phyloP scores from a whole-genome alignment of 495 filamentous ascomycete species.

The Clavariopsis aquatica region DNA sequence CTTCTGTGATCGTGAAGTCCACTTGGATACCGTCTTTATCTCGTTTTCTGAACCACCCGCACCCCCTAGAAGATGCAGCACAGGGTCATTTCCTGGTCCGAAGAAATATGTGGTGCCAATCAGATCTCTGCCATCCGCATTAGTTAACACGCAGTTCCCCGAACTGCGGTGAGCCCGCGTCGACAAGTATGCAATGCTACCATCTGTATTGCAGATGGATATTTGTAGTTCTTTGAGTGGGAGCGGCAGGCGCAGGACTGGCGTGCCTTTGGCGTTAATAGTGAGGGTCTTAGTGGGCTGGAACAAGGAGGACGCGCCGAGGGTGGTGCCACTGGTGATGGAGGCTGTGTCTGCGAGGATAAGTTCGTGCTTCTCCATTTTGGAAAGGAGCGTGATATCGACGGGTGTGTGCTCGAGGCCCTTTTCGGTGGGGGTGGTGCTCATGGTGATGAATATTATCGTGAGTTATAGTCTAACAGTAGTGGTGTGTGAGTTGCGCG shows the following conservation, averaged over 20 bases:
- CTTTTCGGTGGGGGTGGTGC: slow-evolving; percentile 12
- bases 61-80: slow-evolving; percentile 34
- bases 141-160: slow-evolving; percentile 46
- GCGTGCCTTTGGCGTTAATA: slow-evolving; percentile 52
- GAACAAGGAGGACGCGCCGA: slow-evolving; percentile 37
- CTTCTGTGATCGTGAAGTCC: slow-evolving; percentile 45
- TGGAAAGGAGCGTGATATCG: slow-evolving; percentile 19
- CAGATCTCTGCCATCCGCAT: slow-evolving; percentile 38
- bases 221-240: slow-evolving; percentile 50
- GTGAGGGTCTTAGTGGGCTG: slow-evolving; percentile 46
- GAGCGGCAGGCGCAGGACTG: slow-evolving; percentile 49
- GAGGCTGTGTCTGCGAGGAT: slow-evolving; percentile 23
- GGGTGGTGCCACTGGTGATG: slow-evolving; percentile 23
- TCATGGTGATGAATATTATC: slow-evolving; percentile 19
- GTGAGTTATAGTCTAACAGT: no score
- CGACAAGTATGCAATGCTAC: slow-evolving; percentile 47
- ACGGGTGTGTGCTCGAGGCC: slow-evolving; percentile 4
- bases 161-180: slow-evolving; percentile 49
- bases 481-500: slow-evolving; percentile 1
- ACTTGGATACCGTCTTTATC: slow-evolving; percentile 43
- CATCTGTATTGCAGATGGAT: slow-evolving; percentile 48
- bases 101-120: slow-evolving; percentile 54
- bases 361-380: slow-evolving; percentile 25
- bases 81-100: slow-evolving; percentile 49
- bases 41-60: slow-evolving; percentile 26